Conservation (phyloP, 176 grass and related monocot species). For the Calamus simplicifolius region DNA sequence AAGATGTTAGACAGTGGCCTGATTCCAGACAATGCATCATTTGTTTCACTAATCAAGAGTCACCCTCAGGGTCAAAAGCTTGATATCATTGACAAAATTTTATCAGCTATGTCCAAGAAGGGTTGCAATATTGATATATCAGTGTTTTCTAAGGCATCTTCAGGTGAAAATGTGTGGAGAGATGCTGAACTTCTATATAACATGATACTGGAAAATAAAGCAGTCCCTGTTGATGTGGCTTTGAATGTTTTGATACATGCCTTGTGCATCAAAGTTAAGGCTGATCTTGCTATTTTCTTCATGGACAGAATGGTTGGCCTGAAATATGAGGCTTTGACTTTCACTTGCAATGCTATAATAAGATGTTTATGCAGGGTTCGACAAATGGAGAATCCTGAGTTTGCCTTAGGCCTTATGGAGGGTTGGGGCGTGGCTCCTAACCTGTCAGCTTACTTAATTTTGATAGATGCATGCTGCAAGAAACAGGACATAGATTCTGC, state of each 20-base stretch:
- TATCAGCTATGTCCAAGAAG: constrained; percentile 12
- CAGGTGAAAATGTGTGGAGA: constrained; percentile 15
- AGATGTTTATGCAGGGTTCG: constrained; percentile 18
- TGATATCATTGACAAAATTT: constrained; percentile 11
- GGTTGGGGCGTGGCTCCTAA: constrained; percentile 6
- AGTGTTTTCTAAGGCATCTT: constrained; percentile 1
- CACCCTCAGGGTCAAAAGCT: background rate
- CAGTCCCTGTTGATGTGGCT: constrained; percentile 22
- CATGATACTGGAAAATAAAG: constrained; percentile 21
- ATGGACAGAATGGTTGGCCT: constrained; percentile 25
- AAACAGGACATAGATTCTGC: constrained; percentile 22
- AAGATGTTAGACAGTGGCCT: constrained; percentile 9
- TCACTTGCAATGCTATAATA: constrained; percentile 22
- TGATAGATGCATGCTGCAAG: constrained; percentile 26
- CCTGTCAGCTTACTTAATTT: constrained; percentile 20
- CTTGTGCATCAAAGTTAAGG: constrained; percentile 21
- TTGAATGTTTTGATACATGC: constrained; percentile 25
- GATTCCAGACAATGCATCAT: constrained; percentile 3
- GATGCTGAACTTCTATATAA: constrained; percentile 15
- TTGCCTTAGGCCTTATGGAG: constrained; percentile 20
- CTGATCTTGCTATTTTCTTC: constrained; percentile 19
- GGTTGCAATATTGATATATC: background rate
- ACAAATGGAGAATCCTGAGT: constrained; percentile 14
- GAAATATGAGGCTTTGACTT: constrained; percentile 23
- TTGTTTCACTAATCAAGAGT: constrained; percentile 8